These are phyloP conservation scores for Hericium rajendrae DNA, from an alignment of 768 basidiomycete genomes.

Conservation along the genomic window DNA sequence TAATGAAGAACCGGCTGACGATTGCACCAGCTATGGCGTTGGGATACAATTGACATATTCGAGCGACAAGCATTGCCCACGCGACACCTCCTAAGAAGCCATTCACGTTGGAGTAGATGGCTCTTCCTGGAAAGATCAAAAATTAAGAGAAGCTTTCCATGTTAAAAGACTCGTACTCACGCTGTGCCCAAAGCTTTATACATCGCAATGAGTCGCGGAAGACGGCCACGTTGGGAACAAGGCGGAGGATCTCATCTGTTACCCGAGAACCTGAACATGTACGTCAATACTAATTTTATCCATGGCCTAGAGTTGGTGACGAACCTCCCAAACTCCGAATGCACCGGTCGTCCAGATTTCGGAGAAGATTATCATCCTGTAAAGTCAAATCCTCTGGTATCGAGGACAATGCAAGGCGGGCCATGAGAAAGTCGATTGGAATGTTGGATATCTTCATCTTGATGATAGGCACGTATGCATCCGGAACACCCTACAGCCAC, in stretches of 20 bases:
- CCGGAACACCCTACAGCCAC: constrained; percentile 73
- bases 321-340: constrained; percentile 89
- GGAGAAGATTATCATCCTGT: constrained; percentile 82
- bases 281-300: too few relatives aligned
- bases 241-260: constrained; percentile 88
- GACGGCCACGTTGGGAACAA: constrained; percentile 89
- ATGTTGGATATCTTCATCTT: constrained; percentile 87
- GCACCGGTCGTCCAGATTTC: constrained; percentile 89
- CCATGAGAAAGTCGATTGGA: constrained; percentile 91
- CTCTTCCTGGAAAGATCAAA: constrained; percentile 50
- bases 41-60: constrained; percentile 97
- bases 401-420: constrained; percentile 72
- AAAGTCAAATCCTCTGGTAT: constrained; percentile 90
- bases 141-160: not conserved
- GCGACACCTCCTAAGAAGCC: constrained; percentile 97
- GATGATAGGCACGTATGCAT: constrained; percentile 94
- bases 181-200: constrained; percentile 96
- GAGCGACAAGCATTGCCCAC: constrained; percentile 98
- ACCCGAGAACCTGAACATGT: constrained; percentile 71
- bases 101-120: constrained; percentile 96
- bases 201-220: constrained; percentile 93
- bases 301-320: constrained; percentile 4
- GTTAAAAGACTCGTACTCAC: constrained; percentile 35
- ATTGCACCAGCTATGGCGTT: constrained; percentile 91
- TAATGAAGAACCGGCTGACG: constrained; percentile 96